These are phyloP conservation scores for Globisporangium takayamanum DNA, from an alignment of 352 stramenopile species.

Conservation along the genomic window DNA sequence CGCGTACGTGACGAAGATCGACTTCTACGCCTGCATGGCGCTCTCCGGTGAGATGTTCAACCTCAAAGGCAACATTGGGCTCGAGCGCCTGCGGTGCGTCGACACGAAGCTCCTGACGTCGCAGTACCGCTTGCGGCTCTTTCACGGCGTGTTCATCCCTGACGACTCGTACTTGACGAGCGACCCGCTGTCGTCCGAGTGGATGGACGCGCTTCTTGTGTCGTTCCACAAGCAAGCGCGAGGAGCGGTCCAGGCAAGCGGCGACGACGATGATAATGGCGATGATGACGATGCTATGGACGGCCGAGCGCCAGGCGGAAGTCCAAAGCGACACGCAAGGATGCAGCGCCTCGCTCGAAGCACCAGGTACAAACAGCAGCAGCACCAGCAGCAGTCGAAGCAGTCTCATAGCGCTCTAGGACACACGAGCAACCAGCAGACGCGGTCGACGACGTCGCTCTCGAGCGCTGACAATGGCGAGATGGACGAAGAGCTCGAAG, in stretches of 20 bases:
- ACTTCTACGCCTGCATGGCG: conserved; percentile 81
- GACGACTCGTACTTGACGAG: conserved; percentile 56
- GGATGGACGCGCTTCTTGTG: conserved; percentile 71
- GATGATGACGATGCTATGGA: neutral
- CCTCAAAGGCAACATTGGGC: conserved; percentile 75
- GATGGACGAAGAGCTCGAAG: conserved; percentile 65
- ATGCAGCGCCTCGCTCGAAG: too few relatives aligned
- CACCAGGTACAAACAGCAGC: neutral
- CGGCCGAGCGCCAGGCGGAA: neutral
- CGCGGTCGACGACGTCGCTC: conserved; percentile 30
- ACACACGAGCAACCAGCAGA: neutral
- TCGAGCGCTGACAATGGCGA: conserved; percentile 36
- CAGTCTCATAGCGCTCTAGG: neutral
- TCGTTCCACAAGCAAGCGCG: conserved; percentile 23
- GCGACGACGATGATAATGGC: neutral
- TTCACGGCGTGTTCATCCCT: conserved; percentile 67
- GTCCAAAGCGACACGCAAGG: neutral
- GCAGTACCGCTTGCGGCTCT: conserved; percentile 52
- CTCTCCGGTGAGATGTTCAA: conserved; percentile 78
- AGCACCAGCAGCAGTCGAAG: neutral
- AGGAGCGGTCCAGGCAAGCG: neutral
- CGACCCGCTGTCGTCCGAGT: conserved; percentile 65
- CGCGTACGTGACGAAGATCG: conserved; percentile 79
- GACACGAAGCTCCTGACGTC: conserved; percentile 59
- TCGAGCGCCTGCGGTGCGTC: conserved; percentile 71